These are phyloP conservation scores for Puccinellia tenuiflora DNA, from an alignment of 176 grass and related monocot species.

Conservation along the genomic window DNA sequence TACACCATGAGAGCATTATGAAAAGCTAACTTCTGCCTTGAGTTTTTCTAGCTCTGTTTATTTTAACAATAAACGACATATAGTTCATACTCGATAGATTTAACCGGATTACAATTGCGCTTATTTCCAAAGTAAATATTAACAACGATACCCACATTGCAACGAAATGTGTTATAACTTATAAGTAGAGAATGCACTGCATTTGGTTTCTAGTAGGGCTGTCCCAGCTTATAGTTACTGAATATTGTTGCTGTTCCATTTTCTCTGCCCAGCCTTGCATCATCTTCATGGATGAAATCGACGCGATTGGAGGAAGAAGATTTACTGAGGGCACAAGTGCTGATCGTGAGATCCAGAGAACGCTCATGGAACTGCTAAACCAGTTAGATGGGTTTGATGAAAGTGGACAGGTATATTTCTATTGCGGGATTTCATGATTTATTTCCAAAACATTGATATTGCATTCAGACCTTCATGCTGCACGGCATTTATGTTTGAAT, in stretches of 20 bases:
- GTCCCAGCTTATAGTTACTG: background rate
- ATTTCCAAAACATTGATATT: background rate
- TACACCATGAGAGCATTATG: background rate
- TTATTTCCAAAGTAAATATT: background rate
- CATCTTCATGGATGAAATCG: slow-evolving; percentile 17
- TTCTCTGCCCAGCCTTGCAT: background rate
- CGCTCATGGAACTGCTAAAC: slow-evolving; percentile 6
- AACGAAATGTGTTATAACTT: background rate
- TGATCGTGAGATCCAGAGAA: slow-evolving; percentile 13
- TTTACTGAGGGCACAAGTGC: background rate
- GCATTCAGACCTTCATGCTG: background rate
- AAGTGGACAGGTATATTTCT: slow-evolving; percentile 11
- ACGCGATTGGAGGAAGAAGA: slow-evolving; percentile 7
- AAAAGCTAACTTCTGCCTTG: background rate
- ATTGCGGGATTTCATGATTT: background rate
- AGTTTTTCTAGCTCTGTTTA: background rate
- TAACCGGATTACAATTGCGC: background rate
- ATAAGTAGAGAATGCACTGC: background rate
- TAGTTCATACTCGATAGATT: background rate
- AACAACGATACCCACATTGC: background rate
- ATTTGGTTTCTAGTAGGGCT: background rate
- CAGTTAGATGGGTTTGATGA: slow-evolving; percentile 15
- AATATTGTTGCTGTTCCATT: background rate
- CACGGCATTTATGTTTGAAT: background rate
- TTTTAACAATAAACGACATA: background rate